These are phyloP conservation scores for Raddia distichophylla DNA, from an alignment of 176 grass and related monocot species.

Conservation along the genomic window DNA sequence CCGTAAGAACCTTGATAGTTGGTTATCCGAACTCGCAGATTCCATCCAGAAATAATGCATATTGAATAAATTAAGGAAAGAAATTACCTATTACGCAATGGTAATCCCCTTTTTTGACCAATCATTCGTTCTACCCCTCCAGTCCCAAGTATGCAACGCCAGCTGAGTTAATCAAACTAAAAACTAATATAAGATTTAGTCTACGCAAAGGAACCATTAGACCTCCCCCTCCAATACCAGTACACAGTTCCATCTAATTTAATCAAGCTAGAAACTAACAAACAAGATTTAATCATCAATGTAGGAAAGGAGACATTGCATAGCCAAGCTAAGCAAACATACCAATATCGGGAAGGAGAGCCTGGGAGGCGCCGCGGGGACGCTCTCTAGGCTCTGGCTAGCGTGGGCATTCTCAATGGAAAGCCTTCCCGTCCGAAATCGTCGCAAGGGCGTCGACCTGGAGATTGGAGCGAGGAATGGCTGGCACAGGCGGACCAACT, in stretches of 20 bases:
- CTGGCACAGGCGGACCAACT: background rate
- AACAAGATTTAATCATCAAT: background rate
- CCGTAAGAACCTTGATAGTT: background rate
- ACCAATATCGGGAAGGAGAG: constrained; percentile 56
- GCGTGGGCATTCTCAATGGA: constrained; percentile 30
- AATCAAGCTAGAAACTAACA: background rate
- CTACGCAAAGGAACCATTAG: background rate
- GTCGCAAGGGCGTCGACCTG: constrained; percentile 8
- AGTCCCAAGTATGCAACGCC: background rate
- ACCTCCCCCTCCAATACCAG: background rate
- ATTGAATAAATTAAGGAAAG: background rate
- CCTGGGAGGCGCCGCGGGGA: constrained; percentile 6
- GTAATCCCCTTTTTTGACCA: background rate
- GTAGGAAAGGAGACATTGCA: background rate
- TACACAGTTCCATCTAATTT: background rate
- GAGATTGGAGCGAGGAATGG: background rate
- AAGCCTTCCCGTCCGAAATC: constrained; percentile 17
- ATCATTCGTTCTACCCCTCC: background rate
- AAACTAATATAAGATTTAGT: background rate
- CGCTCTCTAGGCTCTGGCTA: background rate
- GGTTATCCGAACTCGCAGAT: background rate
- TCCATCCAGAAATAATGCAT: background rate
- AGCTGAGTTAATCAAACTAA: background rate
- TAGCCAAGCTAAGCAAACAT: background rate
- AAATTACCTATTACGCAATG: background rate